Conservation (phyloP, 2,329 filamentous ascomycete genomes). For the Bimuria novae-zelandiae region DNA sequence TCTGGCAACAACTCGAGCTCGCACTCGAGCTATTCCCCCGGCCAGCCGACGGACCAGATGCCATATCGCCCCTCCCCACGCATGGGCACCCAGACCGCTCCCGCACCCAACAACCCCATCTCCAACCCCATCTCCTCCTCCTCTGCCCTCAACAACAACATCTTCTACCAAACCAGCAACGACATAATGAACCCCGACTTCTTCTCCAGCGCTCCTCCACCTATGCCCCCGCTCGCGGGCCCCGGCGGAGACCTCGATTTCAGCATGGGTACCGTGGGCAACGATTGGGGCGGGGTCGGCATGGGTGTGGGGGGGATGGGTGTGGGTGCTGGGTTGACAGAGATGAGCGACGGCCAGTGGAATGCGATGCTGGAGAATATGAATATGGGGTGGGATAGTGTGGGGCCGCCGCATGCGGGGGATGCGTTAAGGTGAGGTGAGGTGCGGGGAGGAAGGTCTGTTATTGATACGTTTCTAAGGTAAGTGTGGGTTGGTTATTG, state of each 20-base stretch:
- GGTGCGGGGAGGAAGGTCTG: no score
- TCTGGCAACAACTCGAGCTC: constrained; percentile 37
- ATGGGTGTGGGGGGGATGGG: constrained; percentile 26
- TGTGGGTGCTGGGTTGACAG: constrained; percentile 34
- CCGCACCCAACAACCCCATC: background rate
- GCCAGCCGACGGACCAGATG: constrained; percentile 29
- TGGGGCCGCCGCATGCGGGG: constrained; percentile 19
- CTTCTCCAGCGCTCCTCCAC: background rate
- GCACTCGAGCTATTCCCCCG: constrained; percentile 43
- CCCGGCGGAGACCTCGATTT: constrained; percentile 14
- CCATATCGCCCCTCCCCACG: constrained; percentile 39
- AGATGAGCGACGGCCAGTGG: constrained; percentile 41
- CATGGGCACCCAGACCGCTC: constrained; percentile 16
- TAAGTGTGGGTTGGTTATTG: background rate
- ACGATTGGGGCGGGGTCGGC: constrained; percentile 48
- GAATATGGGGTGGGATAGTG: constrained; percentile 39
- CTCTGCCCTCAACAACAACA: constrained; percentile 10
- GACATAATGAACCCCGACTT: constrained; percentile 19
- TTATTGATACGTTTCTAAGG: no score
- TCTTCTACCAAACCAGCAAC: constrained; percentile 20
- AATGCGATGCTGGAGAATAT: constrained; percentile 45
- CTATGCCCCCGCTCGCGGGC: background rate
- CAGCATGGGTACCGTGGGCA: constrained; percentile 18
- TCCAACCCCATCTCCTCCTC: background rate
- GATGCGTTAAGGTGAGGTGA: no score